Conservation (phyloP, 768 basidiomycete genomes). For the Rubroboletus satanas region DNA sequence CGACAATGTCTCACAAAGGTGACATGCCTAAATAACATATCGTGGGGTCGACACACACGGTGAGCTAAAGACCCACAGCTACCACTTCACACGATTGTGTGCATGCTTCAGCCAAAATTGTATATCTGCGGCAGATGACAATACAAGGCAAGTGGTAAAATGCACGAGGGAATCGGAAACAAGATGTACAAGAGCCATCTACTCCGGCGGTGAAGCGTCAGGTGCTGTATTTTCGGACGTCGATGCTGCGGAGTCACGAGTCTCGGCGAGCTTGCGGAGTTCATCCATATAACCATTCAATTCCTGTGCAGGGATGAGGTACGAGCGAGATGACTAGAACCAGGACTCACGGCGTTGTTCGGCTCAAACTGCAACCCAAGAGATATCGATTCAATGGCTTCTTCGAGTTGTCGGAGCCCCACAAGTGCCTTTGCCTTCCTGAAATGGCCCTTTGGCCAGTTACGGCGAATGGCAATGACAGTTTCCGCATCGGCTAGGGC, state of each 20-base stretch:
- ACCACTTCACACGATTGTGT: background rate
- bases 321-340: background rate
- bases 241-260: constrained; percentile 2
- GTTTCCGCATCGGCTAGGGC: constrained; percentile 89
- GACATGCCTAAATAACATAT: background rate
- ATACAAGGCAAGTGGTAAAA: constrained; percentile 7
- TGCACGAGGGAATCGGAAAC: background rate
- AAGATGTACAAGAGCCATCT: constrained; percentile 1
- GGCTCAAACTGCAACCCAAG: constrained; percentile 86
- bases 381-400: constrained; percentile 77
- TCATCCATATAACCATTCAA: constrained; percentile 32
- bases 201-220: constrained; percentile 7
- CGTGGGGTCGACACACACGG: background rate
- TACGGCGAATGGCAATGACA: constrained; percentile 76
- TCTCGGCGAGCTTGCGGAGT: constrained; percentile 24
- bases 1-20: background rate
- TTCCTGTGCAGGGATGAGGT: constrained; percentile 24
- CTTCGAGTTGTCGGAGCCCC: constrained; percentile 61
- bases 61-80: background rate
- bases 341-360: constrained; percentile 46
- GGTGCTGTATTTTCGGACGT: background rate
- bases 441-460: constrained; percentile 97
- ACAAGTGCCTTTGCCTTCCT: constrained; percentile 87
- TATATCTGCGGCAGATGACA: constrained; percentile 1
- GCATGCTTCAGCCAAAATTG: background rate